Percentiles rank a stretch among this genome's conserved stretches.
phyloP scores from a whole-genome alignment of 2,329 filamentous ascomycete species.

The Aspergillus ochraceoroseus region DNA sequence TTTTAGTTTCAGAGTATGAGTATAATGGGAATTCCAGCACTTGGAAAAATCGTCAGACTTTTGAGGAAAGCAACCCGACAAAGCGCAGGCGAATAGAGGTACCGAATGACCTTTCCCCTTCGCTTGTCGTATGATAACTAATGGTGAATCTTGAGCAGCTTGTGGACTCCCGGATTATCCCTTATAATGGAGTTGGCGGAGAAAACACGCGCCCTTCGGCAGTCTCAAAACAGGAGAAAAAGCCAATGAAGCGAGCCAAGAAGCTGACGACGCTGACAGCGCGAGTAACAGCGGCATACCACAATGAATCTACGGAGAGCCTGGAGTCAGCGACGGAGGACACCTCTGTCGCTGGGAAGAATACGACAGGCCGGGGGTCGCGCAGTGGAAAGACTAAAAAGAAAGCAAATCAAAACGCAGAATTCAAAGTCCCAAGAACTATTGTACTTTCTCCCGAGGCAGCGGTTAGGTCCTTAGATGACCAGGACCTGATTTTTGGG shows the following conservation, averaged over 20 bases:
- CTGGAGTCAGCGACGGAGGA: conserved; percentile 13
- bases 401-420: conserved; percentile 21
- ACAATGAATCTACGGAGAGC: conserved; percentile 32
- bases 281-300: conserved; percentile 67
- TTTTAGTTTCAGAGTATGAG: conserved; percentile 41
- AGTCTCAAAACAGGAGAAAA: conserved; percentile 19
- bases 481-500: conserved; percentile 76
- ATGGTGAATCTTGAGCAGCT: conserved; percentile 20
- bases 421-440: conserved; percentile 43
- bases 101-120: conserved; percentile 7
- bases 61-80: conserved; percentile 27
- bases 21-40: conserved; percentile 29
- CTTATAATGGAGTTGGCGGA: conserved; percentile 15
- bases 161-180: conserved; percentile 23
- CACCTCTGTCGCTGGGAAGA: conserved; percentile 4
- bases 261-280: conserved; percentile 74
- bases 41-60: conserved; percentile 13
- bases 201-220: conserved; percentile 13
- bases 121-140: background rate
- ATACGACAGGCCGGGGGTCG: background rate
- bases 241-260: conserved; percentile 56
- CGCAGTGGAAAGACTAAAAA: conserved; percentile 14
- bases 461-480: conserved; percentile 60
- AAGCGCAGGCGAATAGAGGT: conserved; percentile 40
- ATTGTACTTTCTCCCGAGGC: conserved; percentile 64